Conservation (phyloP, 2,329 filamentous ascomycete species). For the Talaromyces amestolkiae region DNA sequence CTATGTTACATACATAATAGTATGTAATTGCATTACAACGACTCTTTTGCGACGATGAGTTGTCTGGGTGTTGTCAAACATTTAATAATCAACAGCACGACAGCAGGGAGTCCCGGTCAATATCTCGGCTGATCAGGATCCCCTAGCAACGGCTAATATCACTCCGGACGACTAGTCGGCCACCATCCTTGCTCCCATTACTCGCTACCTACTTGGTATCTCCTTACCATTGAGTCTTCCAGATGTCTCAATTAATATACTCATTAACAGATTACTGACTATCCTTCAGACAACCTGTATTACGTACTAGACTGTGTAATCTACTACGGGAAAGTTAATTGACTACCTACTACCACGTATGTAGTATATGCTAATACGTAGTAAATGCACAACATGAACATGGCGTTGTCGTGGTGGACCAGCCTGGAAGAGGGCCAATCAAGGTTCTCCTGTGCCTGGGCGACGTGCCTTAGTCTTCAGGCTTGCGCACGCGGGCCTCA, state of each 20-base stretch:
- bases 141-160: constrained; percentile 13
- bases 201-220: background rate
- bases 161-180: constrained; percentile 1
- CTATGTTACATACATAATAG: background rate
- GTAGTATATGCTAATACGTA: too few relatives aligned
- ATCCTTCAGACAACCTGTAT: background rate
- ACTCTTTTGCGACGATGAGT: background rate
- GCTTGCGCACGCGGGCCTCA: constrained; percentile 1
- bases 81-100: background rate
- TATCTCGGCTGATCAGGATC: background rate
- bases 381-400: constrained; percentile 1
- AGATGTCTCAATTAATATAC: background rate
- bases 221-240: background rate
- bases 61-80: background rate
- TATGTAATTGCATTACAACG: background rate
- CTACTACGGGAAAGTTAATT: background rate
- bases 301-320: background rate
- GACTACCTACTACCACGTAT: too few relatives aligned
- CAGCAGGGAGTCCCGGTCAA: background rate
- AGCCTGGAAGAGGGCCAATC: background rate
- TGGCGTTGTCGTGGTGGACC: background rate
- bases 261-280: background rate
- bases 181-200: constrained; percentile 5
- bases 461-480: constrained; percentile 10
- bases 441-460: constrained; percentile 9